phyloP scores from a whole-genome alignment of 2,329 filamentous ascomycete species.

The Sporothrix euskadiensis region DNA sequence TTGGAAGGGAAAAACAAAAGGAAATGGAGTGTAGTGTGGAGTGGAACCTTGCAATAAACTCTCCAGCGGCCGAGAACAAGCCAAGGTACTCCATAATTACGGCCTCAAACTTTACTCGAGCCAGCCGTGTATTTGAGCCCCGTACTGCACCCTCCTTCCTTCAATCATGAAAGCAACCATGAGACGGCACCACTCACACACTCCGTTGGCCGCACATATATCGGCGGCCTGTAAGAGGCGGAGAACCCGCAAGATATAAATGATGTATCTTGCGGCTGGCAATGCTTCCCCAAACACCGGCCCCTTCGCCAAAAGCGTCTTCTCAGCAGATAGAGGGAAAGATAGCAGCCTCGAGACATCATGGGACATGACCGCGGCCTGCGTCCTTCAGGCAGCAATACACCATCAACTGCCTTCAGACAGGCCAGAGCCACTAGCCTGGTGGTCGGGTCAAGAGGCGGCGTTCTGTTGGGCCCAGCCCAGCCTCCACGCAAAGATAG shows the following conservation, averaged over 20 bases:
- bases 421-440: slow-evolving; percentile 21
- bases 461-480: not conserved
- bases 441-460: not conserved
- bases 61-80: slow-evolving; percentile 17
- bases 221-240: not conserved
- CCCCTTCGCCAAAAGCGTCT: slow-evolving; percentile 3
- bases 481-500: not conserved
- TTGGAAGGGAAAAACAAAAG: not conserved
- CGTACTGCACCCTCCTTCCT: slow-evolving; percentile 11
- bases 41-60: slow-evolving; percentile 26
- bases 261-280: not conserved
- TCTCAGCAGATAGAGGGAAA: not conserved
- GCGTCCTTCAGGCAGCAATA: not conserved
- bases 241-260: not conserved
- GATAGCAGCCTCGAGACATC: not conserved
- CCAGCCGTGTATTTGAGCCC: not conserved
- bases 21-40: slow-evolving; percentile 20
- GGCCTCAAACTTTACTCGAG: slow-evolving; percentile 20
- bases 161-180: slow-evolving; percentile 1
- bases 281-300: not conserved
- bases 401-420: not conserved
- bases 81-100: not conserved
- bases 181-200: not conserved
- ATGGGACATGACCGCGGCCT: not conserved
- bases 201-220: not conserved